Evolutionary conservation across 2,329 filamentous ascomycete species (phyloP).

Genomic region (Exutisphaerella laricina): DNA sequence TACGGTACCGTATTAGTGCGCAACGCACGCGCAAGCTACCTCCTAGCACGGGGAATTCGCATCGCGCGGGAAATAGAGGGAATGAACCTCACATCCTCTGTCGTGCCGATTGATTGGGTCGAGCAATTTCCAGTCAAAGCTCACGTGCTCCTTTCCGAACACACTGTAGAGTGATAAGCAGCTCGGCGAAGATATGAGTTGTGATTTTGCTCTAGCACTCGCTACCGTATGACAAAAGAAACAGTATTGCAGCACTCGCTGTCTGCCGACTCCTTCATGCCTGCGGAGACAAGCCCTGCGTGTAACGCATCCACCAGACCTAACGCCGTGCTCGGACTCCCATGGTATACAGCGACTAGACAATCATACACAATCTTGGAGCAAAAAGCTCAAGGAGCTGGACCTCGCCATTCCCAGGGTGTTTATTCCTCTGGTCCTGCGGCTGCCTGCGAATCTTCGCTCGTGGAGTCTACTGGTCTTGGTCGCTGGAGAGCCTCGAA

Average conservation of each 20-base stretch:
- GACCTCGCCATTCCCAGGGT: background rate
- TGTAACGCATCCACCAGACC: background rate
- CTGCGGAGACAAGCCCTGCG: background rate
- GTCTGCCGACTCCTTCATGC: background rate
- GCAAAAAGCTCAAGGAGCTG: background rate
- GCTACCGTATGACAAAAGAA: no score
- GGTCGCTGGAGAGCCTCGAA: constrained; percentile 46
- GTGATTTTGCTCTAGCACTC: no score
- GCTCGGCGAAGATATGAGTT: no score
- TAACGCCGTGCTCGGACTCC: background rate
- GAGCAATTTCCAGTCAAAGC: no score
- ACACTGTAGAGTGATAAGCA: no score
- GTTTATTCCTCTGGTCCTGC: constrained; percentile 6
- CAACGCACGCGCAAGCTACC: no score
- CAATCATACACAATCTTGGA: background rate
- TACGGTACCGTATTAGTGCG: no score
- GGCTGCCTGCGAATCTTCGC: constrained; percentile 13
- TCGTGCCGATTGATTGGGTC: no score
- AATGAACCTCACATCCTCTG: no score
- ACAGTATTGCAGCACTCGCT: background rate
- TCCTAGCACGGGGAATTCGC: no score
- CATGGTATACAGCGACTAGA: constrained; percentile 3
- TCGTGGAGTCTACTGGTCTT: constrained; percentile 9
- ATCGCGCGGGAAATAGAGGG: no score
- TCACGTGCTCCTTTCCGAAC: no score